These are phyloP conservation scores for Solanum phureja DNA, from an alignment of 257 asterid genomes.

Conservation along the genomic window DNA sequence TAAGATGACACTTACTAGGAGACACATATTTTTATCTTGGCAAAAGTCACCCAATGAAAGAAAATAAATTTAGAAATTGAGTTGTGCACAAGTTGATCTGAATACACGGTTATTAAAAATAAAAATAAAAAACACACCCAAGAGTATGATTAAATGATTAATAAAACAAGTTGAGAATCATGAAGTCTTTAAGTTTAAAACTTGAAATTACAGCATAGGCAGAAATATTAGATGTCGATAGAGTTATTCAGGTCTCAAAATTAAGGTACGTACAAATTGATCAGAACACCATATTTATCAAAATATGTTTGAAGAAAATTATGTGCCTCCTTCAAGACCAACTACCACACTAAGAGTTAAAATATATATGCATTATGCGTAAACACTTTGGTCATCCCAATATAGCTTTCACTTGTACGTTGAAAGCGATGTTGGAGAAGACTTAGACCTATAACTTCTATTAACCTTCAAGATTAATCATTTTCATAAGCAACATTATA, in stretches of 20 bases:
- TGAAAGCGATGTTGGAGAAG: background rate
- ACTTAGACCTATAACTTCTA: background rate
- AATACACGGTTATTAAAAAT: background rate
- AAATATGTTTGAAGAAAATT: background rate
- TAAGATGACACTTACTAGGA: background rate
- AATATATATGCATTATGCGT: background rate
- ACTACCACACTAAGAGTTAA: background rate
- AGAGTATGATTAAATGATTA: background rate
- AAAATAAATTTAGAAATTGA: background rate
- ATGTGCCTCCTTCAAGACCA: background rate
- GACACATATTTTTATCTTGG: background rate
- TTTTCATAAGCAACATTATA: background rate
- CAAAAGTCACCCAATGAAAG: background rate
- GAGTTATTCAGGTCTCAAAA: background rate
- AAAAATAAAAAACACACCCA: too few relatives aligned
- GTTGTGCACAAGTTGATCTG: accelerated
- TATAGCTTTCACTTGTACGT: background rate
- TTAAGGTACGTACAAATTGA: background rate
- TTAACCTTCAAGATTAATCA: background rate
- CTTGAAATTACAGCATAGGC: background rate
- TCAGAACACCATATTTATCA: accelerated
- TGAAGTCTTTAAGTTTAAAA: background rate
- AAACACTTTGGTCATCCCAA: too few relatives aligned
- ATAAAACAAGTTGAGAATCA: background rate
- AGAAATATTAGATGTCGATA: background rate